Evolutionary conservation across 352 stramenopile genomes (phyloP).

Genomic region (Phytophthora cajani): DNA sequence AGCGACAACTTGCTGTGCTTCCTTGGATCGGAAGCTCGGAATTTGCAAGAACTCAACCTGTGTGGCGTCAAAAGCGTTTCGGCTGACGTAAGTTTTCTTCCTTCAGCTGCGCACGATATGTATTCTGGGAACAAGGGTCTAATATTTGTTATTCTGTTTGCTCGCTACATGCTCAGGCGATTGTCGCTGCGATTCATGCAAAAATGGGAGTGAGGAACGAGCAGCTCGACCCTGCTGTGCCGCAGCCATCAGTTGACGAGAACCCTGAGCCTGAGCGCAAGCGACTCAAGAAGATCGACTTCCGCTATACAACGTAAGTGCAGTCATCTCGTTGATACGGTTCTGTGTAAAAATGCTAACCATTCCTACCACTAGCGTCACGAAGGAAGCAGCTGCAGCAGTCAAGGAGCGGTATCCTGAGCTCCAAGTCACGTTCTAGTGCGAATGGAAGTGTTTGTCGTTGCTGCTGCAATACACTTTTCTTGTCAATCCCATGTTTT

Average conservation of each 20-base stretch:
- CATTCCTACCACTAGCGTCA: slow-evolving; percentile 51
- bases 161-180: slow-evolving; percentile 41
- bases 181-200: slow-evolving; percentile 75
- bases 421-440: slow-evolving; percentile 47
- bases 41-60: slow-evolving; percentile 88
- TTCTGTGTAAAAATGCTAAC: background rate
- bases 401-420: slow-evolving; percentile 77
- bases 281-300: slow-evolving; percentile 89
- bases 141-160: background rate
- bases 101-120: background rate
- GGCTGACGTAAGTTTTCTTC: slow-evolving; percentile 58
- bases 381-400: slow-evolving; percentile 77
- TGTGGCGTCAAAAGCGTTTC: slow-evolving; percentile 89
- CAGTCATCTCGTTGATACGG: background rate
- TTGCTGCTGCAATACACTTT: slow-evolving; percentile 9
- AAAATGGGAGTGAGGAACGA: slow-evolving; percentile 78
- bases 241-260: slow-evolving; percentile 33
- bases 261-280: slow-evolving; percentile 79
- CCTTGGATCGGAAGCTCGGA: slow-evolving; percentile 71
- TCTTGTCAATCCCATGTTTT: background rate
- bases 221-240: slow-evolving; percentile 26
- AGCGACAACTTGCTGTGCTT: slow-evolving; percentile 86
- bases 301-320: slow-evolving; percentile 88
- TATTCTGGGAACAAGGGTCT: background rate
- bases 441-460: background rate